Evolutionary conservation across 1,284 basidiomycete genomes (phyloP), one percentile per base, ranked within the genome.

Genomic region (Cryptococcus sp.): DNA sequence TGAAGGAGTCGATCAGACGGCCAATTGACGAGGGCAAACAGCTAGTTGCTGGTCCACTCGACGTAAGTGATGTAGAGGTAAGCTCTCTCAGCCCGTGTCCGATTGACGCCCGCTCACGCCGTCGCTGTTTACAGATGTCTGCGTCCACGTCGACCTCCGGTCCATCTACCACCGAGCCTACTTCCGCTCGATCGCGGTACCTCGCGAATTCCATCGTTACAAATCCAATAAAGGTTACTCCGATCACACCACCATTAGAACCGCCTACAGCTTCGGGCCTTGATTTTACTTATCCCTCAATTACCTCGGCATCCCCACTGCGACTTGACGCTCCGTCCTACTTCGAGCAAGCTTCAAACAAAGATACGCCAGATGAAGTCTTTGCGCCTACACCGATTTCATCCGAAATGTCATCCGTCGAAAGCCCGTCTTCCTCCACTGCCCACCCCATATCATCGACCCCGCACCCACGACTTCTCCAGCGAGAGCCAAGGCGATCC

Each of bases 161-260:
- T 38, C 30, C 13, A 40, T 20, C 39, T 17, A n/a, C 13, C 38
- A 8, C 19, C 40, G 45, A 19, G 43, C 30, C 25, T 11, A 17
- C 47, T 43, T 55, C 58, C 15, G 53, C 58, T 11, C 49, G 55
- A 2, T 55, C 58, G 23, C 53, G 54, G 6, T 60, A 60, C 39
- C 54, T 60, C 16, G 48, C 58, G 6, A 55, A 51, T n/a, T 60
- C 58, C 8, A 13, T 54, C 4, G 43, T 55, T 11, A 41, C 51
- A 8, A 15, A 55, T 17, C 35, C 15, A 7, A 35, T 7, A 6
- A 22, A 48, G 5, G 39, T 35, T 19, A 35, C 30, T 35, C 30
- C 30, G 30, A 35, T 35, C 30, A 35, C 30, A 11, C 39, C 51
- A 2, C 23, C 40, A 8, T 17, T 35, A 35, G 30, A 35, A 13